Evolutionary conservation across 148 eudicot species (phyloP).

Genomic region (Talinum fruticosum): DNA sequence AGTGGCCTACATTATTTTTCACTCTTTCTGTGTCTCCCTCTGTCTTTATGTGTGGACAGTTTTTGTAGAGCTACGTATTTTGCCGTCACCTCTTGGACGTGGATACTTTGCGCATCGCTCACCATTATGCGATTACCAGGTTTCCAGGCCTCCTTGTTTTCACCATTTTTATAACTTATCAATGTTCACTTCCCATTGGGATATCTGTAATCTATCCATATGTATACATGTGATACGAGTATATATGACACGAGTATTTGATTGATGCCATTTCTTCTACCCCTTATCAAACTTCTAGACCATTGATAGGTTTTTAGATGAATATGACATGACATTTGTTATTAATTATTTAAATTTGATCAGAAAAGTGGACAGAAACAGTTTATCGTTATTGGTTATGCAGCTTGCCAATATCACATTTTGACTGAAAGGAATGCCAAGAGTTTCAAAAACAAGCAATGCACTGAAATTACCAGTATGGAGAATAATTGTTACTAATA

Average conservation of each 20-base stretch:
- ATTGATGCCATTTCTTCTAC: no score
- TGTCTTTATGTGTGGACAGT: background rate
- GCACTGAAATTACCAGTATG: no score
- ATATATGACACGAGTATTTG: background rate
- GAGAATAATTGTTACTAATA: no score
- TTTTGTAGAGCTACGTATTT: background rate
- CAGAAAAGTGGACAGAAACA: no score
- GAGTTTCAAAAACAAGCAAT: no score
- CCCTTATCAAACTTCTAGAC: no score
- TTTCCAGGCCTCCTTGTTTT: background rate
- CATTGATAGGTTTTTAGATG: no score
- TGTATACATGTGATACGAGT: background rate
- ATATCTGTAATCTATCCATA: background rate
- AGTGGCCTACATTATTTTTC: conserved; percentile 5
- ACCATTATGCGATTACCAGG: conserved; percentile 9
- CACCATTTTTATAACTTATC: background rate
- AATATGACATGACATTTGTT: no score
- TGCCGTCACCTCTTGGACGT: conserved; percentile 13
- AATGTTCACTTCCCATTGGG: background rate
- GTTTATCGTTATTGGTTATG: no score
- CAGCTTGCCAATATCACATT: no score
- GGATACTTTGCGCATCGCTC: conserved; percentile 21
- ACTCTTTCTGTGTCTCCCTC: background rate
- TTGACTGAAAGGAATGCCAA: no score
- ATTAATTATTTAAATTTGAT: no score